Percentiles rank a stretch among this genome's conserved stretches.
phyloP scores from a whole-genome alignment of 2,329 filamentous ascomycete species.

The Fusarium tanahbumbuense region DNA sequence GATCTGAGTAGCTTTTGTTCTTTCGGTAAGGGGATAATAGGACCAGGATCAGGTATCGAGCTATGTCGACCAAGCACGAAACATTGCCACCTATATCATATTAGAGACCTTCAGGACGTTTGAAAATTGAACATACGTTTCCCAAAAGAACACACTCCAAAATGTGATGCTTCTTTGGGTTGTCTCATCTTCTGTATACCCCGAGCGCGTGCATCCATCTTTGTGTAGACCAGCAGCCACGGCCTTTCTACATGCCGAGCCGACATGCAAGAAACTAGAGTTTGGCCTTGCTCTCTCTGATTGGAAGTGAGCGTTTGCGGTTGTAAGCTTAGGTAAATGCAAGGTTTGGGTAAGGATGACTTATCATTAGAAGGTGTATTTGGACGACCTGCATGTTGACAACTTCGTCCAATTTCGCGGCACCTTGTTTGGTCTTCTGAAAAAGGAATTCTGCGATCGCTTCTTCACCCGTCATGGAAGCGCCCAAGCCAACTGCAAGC shows the following conservation, averaged over 20 bases:
- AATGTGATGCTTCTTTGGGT: conserved; percentile 52
- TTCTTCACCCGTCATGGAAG: conserved; percentile 54
- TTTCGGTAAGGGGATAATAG: conserved; percentile 50
- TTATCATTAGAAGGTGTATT: conserved; percentile 59
- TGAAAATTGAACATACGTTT: conserved; percentile 49
- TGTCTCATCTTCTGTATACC: conserved; percentile 49
- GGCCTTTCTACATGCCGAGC: conserved; percentile 56
- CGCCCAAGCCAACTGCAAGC: conserved; percentile 52
- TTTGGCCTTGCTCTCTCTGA: conserved; percentile 58
- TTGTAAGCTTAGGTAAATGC: conserved; percentile 2
- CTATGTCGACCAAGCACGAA: conserved; percentile 57
- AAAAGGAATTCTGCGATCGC: conserved; percentile 56
- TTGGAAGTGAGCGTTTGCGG: conserved; percentile 55
- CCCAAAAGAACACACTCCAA: conserved; percentile 55
- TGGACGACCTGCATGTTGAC: conserved; percentile 59
- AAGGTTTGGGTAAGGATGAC: conserved; percentile 32
- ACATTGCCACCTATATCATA: conserved; percentile 54
- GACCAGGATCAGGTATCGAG: conserved; percentile 53
- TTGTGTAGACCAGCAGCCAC: conserved; percentile 58
- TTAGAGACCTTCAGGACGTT: background rate
- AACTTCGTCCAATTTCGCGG: conserved; percentile 54
- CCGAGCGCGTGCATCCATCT: conserved; percentile 49
- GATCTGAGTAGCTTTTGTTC: conserved; percentile 54
- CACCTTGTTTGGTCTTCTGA: conserved; percentile 56
- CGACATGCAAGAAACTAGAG: conserved; percentile 55